Base-by-base conservation (phyloP, 1,284 basidiomycete species). In the Golubevia sp. region DNA sequence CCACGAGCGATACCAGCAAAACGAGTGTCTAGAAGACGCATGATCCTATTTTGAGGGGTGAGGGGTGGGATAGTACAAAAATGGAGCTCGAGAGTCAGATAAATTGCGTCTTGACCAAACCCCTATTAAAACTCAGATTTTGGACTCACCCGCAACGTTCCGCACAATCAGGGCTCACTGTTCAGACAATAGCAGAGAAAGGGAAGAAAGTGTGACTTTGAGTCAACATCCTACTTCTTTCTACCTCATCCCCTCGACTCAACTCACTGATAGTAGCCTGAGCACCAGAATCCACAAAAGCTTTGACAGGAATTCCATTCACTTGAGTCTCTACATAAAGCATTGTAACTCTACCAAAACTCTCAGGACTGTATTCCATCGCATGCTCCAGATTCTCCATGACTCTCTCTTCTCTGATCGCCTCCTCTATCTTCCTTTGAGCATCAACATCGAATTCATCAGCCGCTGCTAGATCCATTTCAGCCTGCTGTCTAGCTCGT, bases 201-300 rank as follows among this genome's bases (percentile, higher is more conserved):
- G 15, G 38, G 7, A 24, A 5, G 49, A 34, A 3, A 25, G 44
- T 23, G 58, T 54, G 48, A 5, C 54, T 55, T 24, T 55, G 59
- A 54, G 30, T 55, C 24, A n/a, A 54, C 57, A 21, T 27, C n/a
- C 11, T 11, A 56, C 7, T 51, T 34, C 50, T 13, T 52, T 23
- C 21, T 7, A 52, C 21, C 50, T 52, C 21, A 23, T 11, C 1
- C 20, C 30, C 15, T 21, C 34, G 25, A 48, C 1, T 53, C 25
- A 18, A 86, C 92, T 82, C 70, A 95, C 93, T 97, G 85, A 98
- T 97, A 0, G 96, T 98, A 61, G 90, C 89, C 75, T 99, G 97
- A 2, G 97, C 96, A 25, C 96, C 96, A 70, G 93, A 96, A 82
- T 99, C 96, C 24, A 99, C 97, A 78, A 99, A 99, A 0, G 97